A percentile compares a stretch with the other conserved stretches of the same genome.
Evolutionary conservation across 192 early-diverging fungal species (phyloP).

Genomic region (Backusella luteola): DNA sequence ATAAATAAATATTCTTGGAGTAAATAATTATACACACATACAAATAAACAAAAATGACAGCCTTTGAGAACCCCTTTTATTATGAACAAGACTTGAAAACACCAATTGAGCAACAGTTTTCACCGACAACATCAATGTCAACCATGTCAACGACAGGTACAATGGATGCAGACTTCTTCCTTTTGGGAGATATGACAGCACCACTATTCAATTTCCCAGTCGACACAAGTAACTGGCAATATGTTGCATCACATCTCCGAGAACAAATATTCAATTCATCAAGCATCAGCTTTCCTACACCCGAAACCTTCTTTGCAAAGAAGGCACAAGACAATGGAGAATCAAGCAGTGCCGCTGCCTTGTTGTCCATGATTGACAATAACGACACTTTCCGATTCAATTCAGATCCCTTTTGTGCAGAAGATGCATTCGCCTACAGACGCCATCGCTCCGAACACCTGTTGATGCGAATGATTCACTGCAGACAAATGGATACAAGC

Average conservation of each 20-base stretch:
- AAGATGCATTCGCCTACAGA: slow-evolving; percentile 16
- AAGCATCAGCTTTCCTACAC: slow-evolving; percentile 9
- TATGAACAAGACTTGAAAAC: background rate
- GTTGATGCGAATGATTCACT: slow-evolving; percentile 16
- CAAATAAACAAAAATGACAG: background rate
- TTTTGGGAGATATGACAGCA: background rate
- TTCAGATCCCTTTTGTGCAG: background rate
- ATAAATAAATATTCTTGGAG: background rate
- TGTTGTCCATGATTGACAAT: background rate
- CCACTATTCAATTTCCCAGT: background rate
- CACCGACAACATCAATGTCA: background rate
- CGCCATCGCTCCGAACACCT: slow-evolving; percentile 23
- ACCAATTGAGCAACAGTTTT: background rate
- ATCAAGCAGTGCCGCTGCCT: background rate
- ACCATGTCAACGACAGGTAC: background rate
- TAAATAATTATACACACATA: background rate
- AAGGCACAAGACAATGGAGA: background rate
- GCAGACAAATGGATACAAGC: background rate
- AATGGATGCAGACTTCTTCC: background rate
- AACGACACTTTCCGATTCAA: background rate
- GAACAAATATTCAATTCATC: slow-evolving; percentile 22
- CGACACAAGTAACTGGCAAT: slow-evolving; percentile 8
- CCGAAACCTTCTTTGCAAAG: slow-evolving; percentile 10
- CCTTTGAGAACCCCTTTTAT: background rate
- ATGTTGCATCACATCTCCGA: slow-evolving; percentile 1